A percentile compares a stretch with the other conserved stretches of the same genome.
Evolutionary conservation across 768 basidiomycete genomes (phyloP).

Genomic region (Hygrocybe coccinea): DNA sequence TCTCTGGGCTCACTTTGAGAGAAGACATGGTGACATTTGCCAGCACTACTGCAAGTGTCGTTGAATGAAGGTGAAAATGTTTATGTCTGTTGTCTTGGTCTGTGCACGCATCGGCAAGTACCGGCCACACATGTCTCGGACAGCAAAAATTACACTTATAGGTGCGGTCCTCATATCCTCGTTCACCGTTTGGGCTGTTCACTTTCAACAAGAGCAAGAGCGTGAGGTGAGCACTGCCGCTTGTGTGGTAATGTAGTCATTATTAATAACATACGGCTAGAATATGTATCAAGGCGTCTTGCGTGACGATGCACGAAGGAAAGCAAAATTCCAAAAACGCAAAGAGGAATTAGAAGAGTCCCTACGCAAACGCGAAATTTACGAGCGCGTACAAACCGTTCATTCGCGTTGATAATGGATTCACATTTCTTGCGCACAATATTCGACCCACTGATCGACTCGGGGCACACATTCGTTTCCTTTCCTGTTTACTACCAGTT

Average conservation of each 20-base stretch:
- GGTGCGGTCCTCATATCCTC: slow-evolving; percentile 59
- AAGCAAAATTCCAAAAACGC: slow-evolving; percentile 63
- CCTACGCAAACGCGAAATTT: slow-evolving; percentile 56
- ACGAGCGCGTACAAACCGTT: slow-evolving; percentile 50
- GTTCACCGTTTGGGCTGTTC: slow-evolving; percentile 83
- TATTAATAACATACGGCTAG: slow-evolving; percentile 41
- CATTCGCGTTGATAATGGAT: too few species aligned
- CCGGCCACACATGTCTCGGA: slow-evolving; percentile 50
- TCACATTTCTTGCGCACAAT: too few species aligned
- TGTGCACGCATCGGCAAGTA: slow-evolving; percentile 14
- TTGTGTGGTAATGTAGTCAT: slow-evolving; percentile 8
- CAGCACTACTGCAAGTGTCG: not conserved
- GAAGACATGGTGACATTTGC: slow-evolving; percentile 34
- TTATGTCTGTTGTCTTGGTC: slow-evolving; percentile 20
- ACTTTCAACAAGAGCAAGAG: slow-evolving; percentile 79
- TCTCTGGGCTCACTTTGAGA: slow-evolving; percentile 33
- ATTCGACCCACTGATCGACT: too few species aligned
- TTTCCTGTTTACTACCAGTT: too few species aligned
- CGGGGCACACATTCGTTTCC: too few species aligned
- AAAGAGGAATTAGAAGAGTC: slow-evolving; percentile 61
- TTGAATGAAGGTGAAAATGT: slow-evolving; percentile 8
- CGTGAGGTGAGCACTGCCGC: slow-evolving; percentile 52
- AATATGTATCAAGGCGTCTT: slow-evolving; percentile 89
- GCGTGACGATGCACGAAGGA: slow-evolving; percentile 78
- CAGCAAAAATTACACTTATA: slow-evolving; percentile 71